phyloP scores from a whole-genome alignment of 2,329 filamentous ascomycete genomes.

The Nothomitra cinnamomea region DNA sequence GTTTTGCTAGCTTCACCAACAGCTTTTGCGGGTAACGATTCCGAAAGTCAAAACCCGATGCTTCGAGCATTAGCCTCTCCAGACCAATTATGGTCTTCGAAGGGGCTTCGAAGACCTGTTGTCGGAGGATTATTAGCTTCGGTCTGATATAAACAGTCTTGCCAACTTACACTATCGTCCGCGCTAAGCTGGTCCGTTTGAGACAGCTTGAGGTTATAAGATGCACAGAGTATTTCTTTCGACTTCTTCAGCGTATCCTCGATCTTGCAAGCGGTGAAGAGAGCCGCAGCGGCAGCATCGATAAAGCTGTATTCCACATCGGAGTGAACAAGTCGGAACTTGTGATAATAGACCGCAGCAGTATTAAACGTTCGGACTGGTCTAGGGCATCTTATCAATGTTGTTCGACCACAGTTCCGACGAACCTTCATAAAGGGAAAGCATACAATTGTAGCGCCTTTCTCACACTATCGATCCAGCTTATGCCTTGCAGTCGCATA shows the following conservation, averaged over 20 bases:
- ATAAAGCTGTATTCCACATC: slow-evolving; percentile 69
- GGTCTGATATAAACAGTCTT: background rate
- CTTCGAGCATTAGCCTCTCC: slow-evolving; percentile 83
- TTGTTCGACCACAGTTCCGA: background rate
- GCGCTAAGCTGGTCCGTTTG: slow-evolving; percentile 51
- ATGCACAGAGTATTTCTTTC: slow-evolving; percentile 75
- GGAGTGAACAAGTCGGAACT: slow-evolving; percentile 73
- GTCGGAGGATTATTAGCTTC: background rate
- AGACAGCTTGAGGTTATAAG: slow-evolving; percentile 65
- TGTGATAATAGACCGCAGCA: slow-evolving; percentile 83
- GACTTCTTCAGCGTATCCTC: slow-evolving; percentile 98
- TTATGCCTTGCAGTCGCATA: slow-evolving; percentile 68
- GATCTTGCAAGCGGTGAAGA: slow-evolving; percentile 91
- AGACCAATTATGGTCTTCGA: slow-evolving; percentile 74
- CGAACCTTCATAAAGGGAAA: background rate
- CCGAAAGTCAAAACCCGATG: slow-evolving; percentile 84
- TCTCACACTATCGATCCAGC: slow-evolving; percentile 75
- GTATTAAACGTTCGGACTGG: slow-evolving; percentile 87
- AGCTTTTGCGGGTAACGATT: slow-evolving; percentile 75
- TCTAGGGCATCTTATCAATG: slow-evolving; percentile 25
- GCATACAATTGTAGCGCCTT: slow-evolving; percentile 61
- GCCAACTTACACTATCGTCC: slow-evolving; percentile 55
- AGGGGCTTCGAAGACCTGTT: slow-evolving; percentile 59
- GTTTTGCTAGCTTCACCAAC: slow-evolving; percentile 60
- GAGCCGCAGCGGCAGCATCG: slow-evolving; percentile 71